A percentile compares a stretch with the other conserved stretches of the same genome.
Evolutionary conservation across 2,329 filamentous ascomycete species (phyloP).

Genomic region (Metarhizium sp.): DNA sequence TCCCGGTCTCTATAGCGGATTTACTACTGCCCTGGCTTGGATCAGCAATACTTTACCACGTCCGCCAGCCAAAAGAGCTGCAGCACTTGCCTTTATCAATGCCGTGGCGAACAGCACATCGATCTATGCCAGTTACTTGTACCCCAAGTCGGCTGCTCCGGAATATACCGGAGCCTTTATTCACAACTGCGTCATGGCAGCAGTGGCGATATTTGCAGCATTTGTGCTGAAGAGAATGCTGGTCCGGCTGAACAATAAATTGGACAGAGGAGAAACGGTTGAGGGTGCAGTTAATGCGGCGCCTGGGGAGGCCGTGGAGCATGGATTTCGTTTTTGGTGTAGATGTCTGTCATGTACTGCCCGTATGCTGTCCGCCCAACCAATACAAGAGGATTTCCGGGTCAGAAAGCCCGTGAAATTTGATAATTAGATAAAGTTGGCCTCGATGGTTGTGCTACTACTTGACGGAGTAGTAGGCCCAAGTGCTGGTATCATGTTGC

Average conservation of each 20-base stretch:
- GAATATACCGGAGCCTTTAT: constrained; percentile 49
- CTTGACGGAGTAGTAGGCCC: too few relatives aligned
- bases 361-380: too few relatives aligned
- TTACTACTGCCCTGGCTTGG: constrained; percentile 63
- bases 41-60: constrained; percentile 67
- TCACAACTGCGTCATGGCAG: constrained; percentile 57
- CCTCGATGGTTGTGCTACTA: too few relatives aligned
- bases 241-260: constrained; percentile 56
- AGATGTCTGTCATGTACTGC: background rate
- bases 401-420: too few relatives aligned
- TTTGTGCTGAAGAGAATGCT: constrained; percentile 54
- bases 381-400: too few relatives aligned
- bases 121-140: constrained; percentile 65
- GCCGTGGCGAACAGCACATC: constrained; percentile 44
- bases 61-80: constrained; percentile 61
- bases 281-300: constrained; percentile 44
- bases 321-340: constrained; percentile 61
- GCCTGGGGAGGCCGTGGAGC: constrained; percentile 43
- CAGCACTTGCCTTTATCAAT: constrained; percentile 68
- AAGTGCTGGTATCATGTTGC: too few relatives aligned
- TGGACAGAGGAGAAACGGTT: constrained; percentile 53
- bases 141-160: constrained; percentile 38
- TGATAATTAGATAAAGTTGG: too few relatives aligned
- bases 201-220: constrained; percentile 55
- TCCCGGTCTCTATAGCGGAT: constrained; percentile 54